These are phyloP conservation scores for Striga asiatica DNA, from an alignment of 257 asterid genomes.

Conservation along the genomic window DNA sequence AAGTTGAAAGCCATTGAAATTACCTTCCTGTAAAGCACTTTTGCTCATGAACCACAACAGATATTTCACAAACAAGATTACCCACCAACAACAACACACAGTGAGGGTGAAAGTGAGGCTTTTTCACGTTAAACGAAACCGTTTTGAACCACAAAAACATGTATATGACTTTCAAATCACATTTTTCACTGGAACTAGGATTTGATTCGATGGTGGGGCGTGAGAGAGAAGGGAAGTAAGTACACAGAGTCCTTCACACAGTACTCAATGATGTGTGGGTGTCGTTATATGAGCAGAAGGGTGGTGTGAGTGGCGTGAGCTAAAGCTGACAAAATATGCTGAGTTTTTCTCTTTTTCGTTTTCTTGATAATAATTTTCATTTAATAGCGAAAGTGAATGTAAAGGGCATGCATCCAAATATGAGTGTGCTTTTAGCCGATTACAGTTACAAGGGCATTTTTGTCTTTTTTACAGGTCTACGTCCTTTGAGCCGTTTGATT, in stretches of 20 bases:
- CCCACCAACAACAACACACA: neutral
- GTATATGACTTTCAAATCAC: conserved; percentile 9
- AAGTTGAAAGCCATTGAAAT: no score
- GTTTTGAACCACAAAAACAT: neutral
- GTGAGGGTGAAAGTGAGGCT: neutral
- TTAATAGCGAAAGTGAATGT: neutral
- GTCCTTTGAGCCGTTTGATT: neutral
- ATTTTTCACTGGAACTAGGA: conserved; percentile 2
- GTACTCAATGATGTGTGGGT: neutral
- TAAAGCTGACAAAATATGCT: conserved; percentile 14
- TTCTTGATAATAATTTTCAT: neutral
- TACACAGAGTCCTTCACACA: neutral
- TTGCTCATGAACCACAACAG: no score
- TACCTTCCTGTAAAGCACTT: no score
- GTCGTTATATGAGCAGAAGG: conserved; percentile 15
- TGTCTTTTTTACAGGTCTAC: neutral
- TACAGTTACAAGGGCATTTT: neutral
- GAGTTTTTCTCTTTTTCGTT: neutral
- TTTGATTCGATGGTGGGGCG: neutral
- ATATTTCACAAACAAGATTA: no score
- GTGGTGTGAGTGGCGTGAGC: conserved; percentile 22
- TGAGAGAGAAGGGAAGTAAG: neutral
- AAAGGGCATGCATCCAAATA: conserved; percentile 2
- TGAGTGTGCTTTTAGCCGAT: neutral
- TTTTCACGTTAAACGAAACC: neutral